Percentiles rank a stretch among this genome's conserved stretches.
Evolutionary conservation across 2,329 filamentous ascomycete species (phyloP).

Genomic region (Magnaporthales sp.): DNA sequence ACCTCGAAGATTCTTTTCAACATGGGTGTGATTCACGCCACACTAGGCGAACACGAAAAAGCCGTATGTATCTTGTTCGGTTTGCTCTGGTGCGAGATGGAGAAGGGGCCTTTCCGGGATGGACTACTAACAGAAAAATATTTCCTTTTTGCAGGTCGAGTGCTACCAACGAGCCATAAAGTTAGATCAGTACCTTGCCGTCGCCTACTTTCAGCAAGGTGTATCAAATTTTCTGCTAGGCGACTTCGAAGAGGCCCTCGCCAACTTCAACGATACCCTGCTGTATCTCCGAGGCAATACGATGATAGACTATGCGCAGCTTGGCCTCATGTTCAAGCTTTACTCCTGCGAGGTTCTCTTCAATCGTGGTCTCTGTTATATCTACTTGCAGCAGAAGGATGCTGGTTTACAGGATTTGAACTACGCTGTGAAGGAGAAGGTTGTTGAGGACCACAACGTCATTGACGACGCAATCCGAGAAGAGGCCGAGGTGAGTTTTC

Average conservation of each 20-base stretch:
- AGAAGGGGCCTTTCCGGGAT: background rate
- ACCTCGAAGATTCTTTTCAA: conserved; percentile 99
- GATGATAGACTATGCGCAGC: conserved; percentile 94
- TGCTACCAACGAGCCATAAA: conserved; percentile 88
- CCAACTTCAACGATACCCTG: conserved; percentile 97
- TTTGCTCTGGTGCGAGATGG: background rate
- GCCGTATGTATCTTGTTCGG: conserved; percentile 54
- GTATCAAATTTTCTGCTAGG: conserved; percentile 96
- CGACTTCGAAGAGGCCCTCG: conserved; percentile 93
- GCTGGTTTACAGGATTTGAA: conserved; percentile 83
- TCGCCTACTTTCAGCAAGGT: conserved; percentile 97
- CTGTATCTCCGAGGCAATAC: conserved; percentile 92
- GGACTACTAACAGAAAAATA: conserved; percentile 9
- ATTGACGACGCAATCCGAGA: conserved; percentile 96
- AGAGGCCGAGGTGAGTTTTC: conserved; percentile 66
- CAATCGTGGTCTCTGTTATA: conserved; percentile 94
- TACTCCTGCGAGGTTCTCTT: conserved; percentile 98
- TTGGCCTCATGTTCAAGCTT: conserved; percentile 90
- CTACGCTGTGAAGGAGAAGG: conserved; percentile 91
- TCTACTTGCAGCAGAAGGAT: conserved; percentile 88
- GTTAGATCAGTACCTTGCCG: conserved; percentile 89
- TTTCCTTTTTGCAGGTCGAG: conserved; percentile 58
- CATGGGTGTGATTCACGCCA: conserved; percentile 95
- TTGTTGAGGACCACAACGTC: conserved; percentile 91
- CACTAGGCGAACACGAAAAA: conserved; percentile 89